Evolutionary conservation across 805 yeast genomes (phyloP).

Genomic region (Candida michaelii): DNA sequence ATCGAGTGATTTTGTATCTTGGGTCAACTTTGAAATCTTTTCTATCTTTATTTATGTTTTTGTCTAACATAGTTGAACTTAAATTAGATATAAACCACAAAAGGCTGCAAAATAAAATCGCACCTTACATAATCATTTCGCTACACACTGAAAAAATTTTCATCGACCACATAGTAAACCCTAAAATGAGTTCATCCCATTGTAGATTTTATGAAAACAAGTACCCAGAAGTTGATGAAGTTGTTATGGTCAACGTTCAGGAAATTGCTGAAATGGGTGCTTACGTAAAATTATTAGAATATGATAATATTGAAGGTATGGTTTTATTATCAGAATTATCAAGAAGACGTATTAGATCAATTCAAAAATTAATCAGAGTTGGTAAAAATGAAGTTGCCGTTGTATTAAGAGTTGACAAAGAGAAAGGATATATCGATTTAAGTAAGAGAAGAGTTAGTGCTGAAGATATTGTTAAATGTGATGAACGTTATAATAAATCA

Average conservation of each 20-base stretch:
- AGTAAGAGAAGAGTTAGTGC: constrained; percentile 98
- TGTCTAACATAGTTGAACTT: too few species aligned
- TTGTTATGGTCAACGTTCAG: constrained; percentile 98
- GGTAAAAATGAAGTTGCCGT: constrained; percentile 98
- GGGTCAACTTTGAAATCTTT: constrained; percentile 54
- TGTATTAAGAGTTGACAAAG: constrained; percentile 96
- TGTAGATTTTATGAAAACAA: constrained; percentile 98
- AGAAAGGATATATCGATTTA: constrained; percentile 96
- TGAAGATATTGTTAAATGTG: constrained; percentile 95
- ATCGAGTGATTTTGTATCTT: constrained; percentile 54
- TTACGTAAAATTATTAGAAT: constrained; percentile 90
- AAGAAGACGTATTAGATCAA: constrained; percentile 97
- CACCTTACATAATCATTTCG: constrained; percentile 3
- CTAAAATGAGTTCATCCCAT: constrained; percentile 73
- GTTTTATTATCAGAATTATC: constrained; percentile 92
- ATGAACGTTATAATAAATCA: constrained; percentile 93
- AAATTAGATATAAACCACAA: constrained; percentile 5
- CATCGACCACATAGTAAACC: constrained; percentile 2
- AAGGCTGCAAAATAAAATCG: constrained; percentile 9
- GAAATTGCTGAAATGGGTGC: constrained; percentile 99
- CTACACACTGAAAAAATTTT: constrained; percentile 1
- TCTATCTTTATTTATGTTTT: neutral
- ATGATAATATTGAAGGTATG: constrained; percentile 99
- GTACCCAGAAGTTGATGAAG: constrained; percentile 98
- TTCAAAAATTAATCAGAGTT: constrained; percentile 95